Conservation (phyloP, 768 basidiomycete genomes). For the Rhodocollybia butyracea region DNA sequence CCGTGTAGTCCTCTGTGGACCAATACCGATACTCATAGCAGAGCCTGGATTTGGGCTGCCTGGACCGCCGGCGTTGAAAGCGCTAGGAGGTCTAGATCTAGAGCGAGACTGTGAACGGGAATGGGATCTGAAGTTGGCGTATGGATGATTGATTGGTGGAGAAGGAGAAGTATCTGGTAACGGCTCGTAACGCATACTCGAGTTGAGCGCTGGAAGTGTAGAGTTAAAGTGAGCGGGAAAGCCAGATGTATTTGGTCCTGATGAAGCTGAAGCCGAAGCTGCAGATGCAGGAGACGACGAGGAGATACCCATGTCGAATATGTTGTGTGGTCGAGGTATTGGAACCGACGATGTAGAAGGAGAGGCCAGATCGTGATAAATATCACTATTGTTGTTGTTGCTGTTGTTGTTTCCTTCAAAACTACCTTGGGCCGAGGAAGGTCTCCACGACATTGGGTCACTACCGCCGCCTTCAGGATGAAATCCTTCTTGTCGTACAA, state of each 20-base stretch:
- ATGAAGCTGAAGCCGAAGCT: not conserved
- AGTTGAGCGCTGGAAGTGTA: conserved; percentile 49
- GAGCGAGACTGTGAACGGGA: conserved; percentile 21
- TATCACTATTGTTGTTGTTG: conserved; percentile 31
- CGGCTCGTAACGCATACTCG: conserved; percentile 48
- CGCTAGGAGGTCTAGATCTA: conserved; percentile 10
- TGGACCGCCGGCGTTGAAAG: too few species aligned
- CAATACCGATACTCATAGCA: conserved; percentile 26
- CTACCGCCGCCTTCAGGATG: conserved; percentile 27
- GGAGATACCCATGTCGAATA: conserved; percentile 26
- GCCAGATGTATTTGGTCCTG: conserved; percentile 15
- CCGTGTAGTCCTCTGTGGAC: conserved; percentile 54
- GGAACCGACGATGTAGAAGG: conserved; percentile 9
- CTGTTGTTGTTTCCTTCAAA: not conserved
- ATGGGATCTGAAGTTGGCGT: conserved; percentile 47
- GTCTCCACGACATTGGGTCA: conserved; percentile 17
- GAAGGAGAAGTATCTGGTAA: conserved; percentile 27
- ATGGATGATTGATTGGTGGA: conserved; percentile 14
- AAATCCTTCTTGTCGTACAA: conserved; percentile 71
- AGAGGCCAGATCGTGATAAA: conserved; percentile 65
- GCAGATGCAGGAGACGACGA: conserved; percentile 21
- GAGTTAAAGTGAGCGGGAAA: conserved; percentile 43
- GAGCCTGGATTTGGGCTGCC: conserved; percentile 8
- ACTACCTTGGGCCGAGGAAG: not conserved
- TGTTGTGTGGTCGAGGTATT: conserved; percentile 31